These are phyloP conservation scores for Penicillium sp. DNA, from an alignment of 2,329 filamentous ascomycete species.

Conservation along the genomic window DNA sequence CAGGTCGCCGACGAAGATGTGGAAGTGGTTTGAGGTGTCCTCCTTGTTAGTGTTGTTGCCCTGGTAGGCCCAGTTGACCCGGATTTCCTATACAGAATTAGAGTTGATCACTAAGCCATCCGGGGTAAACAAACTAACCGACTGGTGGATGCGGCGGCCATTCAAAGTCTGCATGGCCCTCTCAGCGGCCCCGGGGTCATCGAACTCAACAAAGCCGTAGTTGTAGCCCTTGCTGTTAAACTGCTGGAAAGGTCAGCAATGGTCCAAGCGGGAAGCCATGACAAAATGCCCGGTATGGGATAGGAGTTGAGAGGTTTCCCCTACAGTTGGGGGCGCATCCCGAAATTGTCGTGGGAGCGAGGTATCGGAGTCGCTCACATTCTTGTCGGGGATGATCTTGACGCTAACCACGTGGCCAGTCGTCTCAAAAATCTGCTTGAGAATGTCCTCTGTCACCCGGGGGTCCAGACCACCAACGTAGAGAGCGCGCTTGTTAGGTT, in stretches of 20 bases:
- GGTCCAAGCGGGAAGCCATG: background rate
- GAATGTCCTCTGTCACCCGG: conserved; percentile 90
- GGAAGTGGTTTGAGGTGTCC: conserved; percentile 96
- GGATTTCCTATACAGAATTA: conserved; percentile 71
- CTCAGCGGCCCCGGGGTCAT: conserved; percentile 94
- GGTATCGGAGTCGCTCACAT: conserved; percentile 63
- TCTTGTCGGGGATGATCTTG: conserved; percentile 99
- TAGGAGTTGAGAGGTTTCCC: background rate
- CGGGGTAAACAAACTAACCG: conserved; percentile 51
- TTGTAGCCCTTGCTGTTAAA: conserved; percentile 91
- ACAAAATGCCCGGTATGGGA: background rate
- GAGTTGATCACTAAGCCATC: background rate
- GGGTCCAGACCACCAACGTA: conserved; percentile 96
- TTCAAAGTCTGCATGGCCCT: conserved; percentile 97
- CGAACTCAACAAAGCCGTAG: conserved; percentile 98
- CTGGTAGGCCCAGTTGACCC: conserved; percentile 99
- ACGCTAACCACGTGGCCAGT: conserved; percentile 97
- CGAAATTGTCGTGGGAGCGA: background rate
- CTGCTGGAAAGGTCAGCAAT: conserved; percentile 20
- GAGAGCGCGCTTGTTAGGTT: conserved; percentile 96
- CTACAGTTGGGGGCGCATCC: background rate
- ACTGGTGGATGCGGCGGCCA: conserved; percentile 90
- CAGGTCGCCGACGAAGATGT: conserved; percentile 96
- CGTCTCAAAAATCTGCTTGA: conserved; percentile 98
- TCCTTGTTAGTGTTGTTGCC: conserved; percentile 93